Evolutionary conservation across 1,284 basidiomycete species (phyloP).

Genomic region (Melanopsichium pennsylvanicum): DNA sequence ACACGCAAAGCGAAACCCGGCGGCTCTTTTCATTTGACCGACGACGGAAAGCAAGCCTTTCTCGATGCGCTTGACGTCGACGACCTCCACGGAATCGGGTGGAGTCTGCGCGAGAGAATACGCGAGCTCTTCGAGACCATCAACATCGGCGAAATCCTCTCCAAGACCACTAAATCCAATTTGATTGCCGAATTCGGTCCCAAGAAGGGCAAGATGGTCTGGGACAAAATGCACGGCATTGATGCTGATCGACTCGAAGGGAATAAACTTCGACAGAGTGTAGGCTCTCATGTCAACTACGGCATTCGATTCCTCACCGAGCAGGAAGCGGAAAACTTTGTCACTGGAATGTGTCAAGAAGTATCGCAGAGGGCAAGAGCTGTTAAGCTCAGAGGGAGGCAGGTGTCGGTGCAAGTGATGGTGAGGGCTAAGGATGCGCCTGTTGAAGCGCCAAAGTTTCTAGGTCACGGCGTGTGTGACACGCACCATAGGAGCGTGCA

Average conservation of each 20-base stretch:
- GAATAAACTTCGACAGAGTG: slow-evolving; percentile 53
- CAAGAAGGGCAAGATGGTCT: slow-evolving; percentile 82
- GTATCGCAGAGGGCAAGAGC: slow-evolving; percentile 58
- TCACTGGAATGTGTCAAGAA: slow-evolving; percentile 52
- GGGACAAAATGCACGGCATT: slow-evolving; percentile 81
- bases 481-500: slow-evolving; percentile 78
- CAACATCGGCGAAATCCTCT: slow-evolving; percentile 73
- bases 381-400: slow-evolving; percentile 80
- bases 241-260: slow-evolving; percentile 80
- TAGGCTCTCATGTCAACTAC: slow-evolving; percentile 69
- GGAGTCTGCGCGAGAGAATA: slow-evolving; percentile 62
- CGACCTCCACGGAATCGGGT: slow-evolving; percentile 87
- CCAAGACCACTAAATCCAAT: slow-evolving; percentile 22
- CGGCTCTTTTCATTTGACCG: slow-evolving; percentile 78
- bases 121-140: slow-evolving; percentile 78
- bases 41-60: slow-evolving; percentile 69
- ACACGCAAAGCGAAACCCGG: slow-evolving; percentile 91
- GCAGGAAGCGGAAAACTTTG: slow-evolving; percentile 75
- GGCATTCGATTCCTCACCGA: slow-evolving; percentile 89
- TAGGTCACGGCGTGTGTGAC: slow-evolving; percentile 90
- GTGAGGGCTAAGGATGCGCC: slow-evolving; percentile 85
- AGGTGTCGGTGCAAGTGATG: slow-evolving; percentile 81
- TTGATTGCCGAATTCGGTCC: slow-evolving; percentile 76
- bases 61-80: slow-evolving; percentile 81
- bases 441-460: slow-evolving; percentile 92